Evolutionary conservation across 2,329 filamentous ascomycete genomes (phyloP).

Genomic region (Hymenoscyphus fraxineus): DNA sequence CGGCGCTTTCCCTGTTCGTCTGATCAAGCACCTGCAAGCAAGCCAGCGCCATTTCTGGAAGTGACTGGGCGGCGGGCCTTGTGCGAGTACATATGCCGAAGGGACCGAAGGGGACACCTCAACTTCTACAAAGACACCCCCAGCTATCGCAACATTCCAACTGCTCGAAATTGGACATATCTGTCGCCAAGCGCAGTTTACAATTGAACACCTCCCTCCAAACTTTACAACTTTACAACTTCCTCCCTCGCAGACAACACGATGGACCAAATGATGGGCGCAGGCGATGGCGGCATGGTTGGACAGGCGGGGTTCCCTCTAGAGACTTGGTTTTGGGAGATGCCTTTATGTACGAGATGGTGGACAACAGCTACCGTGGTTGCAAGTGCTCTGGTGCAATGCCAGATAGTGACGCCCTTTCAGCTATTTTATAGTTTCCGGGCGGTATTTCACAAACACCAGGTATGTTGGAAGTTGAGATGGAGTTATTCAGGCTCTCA

Average conservation of each 20-base stretch:
- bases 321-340: conserved; percentile 98
- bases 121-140: background rate
- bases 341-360: conserved; percentile 92
- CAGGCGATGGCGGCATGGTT: conserved; percentile 35
- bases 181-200: background rate
- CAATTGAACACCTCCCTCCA: background rate
- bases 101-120: conserved; percentile 2
- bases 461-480: conserved; percentile 58
- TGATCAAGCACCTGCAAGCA: background rate
- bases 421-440: conserved; percentile 97
- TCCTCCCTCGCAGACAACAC: conserved; percentile 9
- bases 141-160: background rate
- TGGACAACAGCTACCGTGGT: conserved; percentile 93
- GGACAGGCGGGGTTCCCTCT: conserved; percentile 69
- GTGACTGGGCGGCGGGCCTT: background rate
- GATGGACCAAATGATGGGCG: conserved; percentile 37
- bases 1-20: conserved; percentile 3
- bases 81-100: conserved; percentile 1
- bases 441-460: conserved; percentile 84
- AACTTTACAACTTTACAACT: background rate
- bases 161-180: background rate
- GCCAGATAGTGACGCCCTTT: conserved; percentile 85
- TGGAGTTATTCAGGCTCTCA: background rate
- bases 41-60: background rate
- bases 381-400: conserved; percentile 87